Evolutionary conservation across 2,329 filamentous ascomycete species (phyloP), one percentile per base, ranked within the genome.

Genomic region (Aulographum hederae): DNA sequence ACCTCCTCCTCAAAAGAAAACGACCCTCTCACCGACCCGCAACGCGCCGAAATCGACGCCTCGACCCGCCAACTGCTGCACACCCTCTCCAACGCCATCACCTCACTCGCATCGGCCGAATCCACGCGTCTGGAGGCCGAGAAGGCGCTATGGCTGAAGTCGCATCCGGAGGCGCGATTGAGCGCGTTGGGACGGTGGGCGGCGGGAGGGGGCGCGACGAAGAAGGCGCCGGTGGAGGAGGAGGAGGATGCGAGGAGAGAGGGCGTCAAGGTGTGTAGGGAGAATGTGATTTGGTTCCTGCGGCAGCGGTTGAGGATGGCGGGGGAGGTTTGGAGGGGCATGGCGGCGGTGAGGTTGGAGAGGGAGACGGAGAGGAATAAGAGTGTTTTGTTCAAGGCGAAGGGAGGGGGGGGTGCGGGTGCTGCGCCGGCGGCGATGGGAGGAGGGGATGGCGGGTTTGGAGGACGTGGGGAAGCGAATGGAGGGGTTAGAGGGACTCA

Each of bases 341-440:
- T 95, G 82, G 93, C 95, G 66, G 85, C 93, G 57, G 78, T 80
- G 46, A 61, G 89, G 43, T 61, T 95, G 41, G 73, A 73, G 46
- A 64, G 89, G 33, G 81, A 91, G 51, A 65, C 86, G 52, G 85
- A 95, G 58, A 89, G 79, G 67, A 85, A 75, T 46, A 80, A 81
- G 54, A 91, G 80, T 47, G 68, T 86, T 36, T 58, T 93, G 34
- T 78, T 82, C 40, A 85, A 81, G 51, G 63, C 68, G 3, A 60
- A 63, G 32, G 54, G 10, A 25, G 21, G 21, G 13, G 21, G 21
- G 21, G 13, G 21, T 13, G 34, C 19, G 13, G 34, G 35, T 17
- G 14, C 25, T 18, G 12, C 6, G 17, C 23, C 6, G 12, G 6
- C 8, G 18, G 26, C 6, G 14, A 10, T 23, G 5, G 18, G 47